Evolutionary conservation across 169 alveolate genomes (phyloP).

Genomic region (Theileria sp.): DNA sequence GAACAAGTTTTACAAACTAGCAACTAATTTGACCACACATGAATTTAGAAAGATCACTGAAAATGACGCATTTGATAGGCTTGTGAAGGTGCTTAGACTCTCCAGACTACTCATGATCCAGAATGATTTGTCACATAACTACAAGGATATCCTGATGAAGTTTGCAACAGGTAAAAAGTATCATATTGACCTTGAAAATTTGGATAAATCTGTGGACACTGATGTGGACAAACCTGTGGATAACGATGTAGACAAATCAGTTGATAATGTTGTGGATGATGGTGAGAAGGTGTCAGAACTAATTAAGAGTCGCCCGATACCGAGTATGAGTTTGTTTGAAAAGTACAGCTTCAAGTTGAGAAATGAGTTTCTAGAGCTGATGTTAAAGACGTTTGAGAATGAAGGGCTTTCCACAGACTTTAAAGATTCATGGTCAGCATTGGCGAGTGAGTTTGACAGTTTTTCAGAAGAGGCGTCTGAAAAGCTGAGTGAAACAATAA

Average conservation of each 20-base stretch:
- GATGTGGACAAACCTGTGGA: neutral
- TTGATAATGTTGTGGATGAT: neutral
- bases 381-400: slow-evolving; percentile 23
- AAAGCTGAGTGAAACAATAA: slow-evolving; percentile 21
- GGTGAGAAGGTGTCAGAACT: neutral
- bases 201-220: neutral
- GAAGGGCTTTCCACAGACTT: slow-evolving; percentile 17
- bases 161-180: neutral
- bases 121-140: slow-evolving; percentile 43
- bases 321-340: slow-evolving; percentile 1
- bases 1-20: slow-evolving; percentile 14
- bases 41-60: neutral
- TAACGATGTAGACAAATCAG: too few relatives aligned
- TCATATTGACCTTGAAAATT: neutral
- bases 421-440: slow-evolving; percentile 1
- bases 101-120: slow-evolving; percentile 25
- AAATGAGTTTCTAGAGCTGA: slow-evolving; percentile 11
- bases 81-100: slow-evolving; percentile 13
- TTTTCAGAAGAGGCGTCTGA: neutral
- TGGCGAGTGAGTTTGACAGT: slow-evolving; percentile 9
- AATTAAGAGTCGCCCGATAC: neutral
- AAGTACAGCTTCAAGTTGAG: neutral
- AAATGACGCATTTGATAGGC: slow-evolving; percentile 16
- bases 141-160: slow-evolving; percentile 25
- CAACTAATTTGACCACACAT: neutral